phyloP scores from a whole-genome alignment of 2,329 filamentous ascomycete genomes.

The Curvularia eragrostidis region DNA sequence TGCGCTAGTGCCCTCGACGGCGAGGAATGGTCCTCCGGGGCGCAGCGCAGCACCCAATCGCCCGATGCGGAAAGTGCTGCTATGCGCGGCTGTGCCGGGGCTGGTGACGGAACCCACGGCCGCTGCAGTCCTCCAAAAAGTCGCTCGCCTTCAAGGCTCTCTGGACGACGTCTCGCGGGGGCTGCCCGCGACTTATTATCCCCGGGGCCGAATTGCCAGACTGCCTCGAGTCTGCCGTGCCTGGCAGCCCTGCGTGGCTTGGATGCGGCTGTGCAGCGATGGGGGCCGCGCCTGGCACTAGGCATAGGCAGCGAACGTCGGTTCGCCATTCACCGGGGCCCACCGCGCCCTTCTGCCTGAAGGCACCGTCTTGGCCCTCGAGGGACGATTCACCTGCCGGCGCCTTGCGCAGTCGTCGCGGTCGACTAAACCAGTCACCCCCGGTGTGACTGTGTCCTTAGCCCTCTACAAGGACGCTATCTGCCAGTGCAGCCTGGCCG shows the following conservation, averaged over 20 bases:
- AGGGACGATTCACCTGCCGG: slow-evolving; percentile 26
- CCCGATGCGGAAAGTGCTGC: slow-evolving; percentile 23
- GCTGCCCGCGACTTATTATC: slow-evolving; percentile 35
- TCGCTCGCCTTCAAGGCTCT: slow-evolving; percentile 4
- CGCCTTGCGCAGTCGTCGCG: slow-evolving; percentile 35
- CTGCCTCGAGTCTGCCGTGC: slow-evolving; percentile 41
- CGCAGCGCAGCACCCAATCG: slow-evolving; percentile 36
- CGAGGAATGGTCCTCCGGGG: slow-evolving; percentile 17
- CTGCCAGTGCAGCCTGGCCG: slow-evolving; percentile 35
- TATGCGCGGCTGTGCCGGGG: slow-evolving; percentile 36
- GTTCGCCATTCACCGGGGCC: slow-evolving; percentile 30
- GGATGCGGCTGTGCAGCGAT: slow-evolving; percentile 36
- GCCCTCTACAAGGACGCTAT: slow-evolving; percentile 37
- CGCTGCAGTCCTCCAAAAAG: background rate
- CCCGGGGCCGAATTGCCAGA: slow-evolving; percentile 21
- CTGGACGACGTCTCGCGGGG: slow-evolving; percentile 28
- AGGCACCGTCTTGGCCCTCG: slow-evolving; percentile 31
- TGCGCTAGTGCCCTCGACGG: slow-evolving; percentile 15
- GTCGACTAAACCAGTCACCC: slow-evolving; percentile 41
- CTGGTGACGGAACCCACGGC: slow-evolving; percentile 34
- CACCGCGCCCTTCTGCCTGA: slow-evolving; percentile 37
- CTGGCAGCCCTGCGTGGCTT: slow-evolving; percentile 23
- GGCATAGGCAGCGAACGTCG: slow-evolving; percentile 42
- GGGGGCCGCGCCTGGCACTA: slow-evolving; percentile 28
- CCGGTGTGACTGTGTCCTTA: slow-evolving; percentile 20